Evolutionary conservation across 169 alveolate genomes (phyloP).

Genomic region (Cryptosporidium meleagridis): DNA sequence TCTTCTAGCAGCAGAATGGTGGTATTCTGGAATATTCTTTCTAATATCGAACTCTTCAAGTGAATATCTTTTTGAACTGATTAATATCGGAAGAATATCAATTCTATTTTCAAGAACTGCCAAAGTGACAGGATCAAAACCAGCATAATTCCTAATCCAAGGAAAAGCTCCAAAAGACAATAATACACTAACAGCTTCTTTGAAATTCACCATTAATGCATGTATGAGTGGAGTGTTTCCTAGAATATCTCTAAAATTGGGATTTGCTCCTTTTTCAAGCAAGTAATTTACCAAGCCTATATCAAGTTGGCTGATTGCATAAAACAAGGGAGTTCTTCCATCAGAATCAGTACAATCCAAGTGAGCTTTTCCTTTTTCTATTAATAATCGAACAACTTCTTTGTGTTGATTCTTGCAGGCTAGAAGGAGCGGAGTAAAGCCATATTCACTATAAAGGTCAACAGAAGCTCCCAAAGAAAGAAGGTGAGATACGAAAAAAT

Average conservation of each 20-base stretch:
- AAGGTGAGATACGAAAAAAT: constrained; percentile 58
- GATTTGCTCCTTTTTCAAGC: constrained; percentile 58
- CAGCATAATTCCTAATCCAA: constrained; percentile 58
- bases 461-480: constrained; percentile 66
- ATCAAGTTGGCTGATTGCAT: constrained; percentile 64
- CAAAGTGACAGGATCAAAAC: constrained; percentile 67
- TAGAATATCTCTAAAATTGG: constrained; percentile 52
- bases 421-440: constrained; percentile 39
- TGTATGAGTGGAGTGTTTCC: constrained; percentile 72
- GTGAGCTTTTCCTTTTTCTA: constrained; percentile 41
- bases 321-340: constrained; percentile 68
- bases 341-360: constrained; percentile 56
- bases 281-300: constrained; percentile 31
- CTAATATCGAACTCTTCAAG: constrained; percentile 40
- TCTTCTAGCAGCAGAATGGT: constrained; percentile 69
- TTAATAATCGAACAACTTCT: constrained; percentile 32
- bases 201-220: constrained; percentile 56
- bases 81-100: constrained; percentile 31
- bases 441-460: constrained; percentile 44
- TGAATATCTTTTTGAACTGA: constrained; percentile 30
- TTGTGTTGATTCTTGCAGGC: constrained; percentile 67
- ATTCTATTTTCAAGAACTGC: constrained; percentile 52
- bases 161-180: constrained; percentile 60
- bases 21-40: constrained; percentile 46
- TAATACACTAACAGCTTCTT: constrained; percentile 34